phyloP scores from a whole-genome alignment of 2,329 filamentous ascomycete species.

The Fusarium sp. region DNA sequence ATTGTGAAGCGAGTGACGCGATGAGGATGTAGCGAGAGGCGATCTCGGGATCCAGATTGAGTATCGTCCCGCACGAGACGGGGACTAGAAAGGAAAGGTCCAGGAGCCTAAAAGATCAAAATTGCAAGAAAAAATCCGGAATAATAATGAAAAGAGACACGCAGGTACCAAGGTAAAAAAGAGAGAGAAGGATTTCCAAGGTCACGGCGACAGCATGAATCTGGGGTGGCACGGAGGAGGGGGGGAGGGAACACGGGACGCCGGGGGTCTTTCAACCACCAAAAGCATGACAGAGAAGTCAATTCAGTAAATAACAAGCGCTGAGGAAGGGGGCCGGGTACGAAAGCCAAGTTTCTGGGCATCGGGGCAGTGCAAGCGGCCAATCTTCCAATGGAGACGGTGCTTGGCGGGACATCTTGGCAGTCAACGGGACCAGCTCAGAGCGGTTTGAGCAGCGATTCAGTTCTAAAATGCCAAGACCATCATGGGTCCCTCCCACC shows the following conservation, averaged over 20 bases:
- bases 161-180: constrained; percentile 15
- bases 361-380: constrained; percentile 45
- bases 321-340: constrained; percentile 29
- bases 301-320: not conserved
- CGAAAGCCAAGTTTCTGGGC: constrained; percentile 46
- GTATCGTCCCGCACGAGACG: constrained; percentile 15
- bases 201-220: constrained; percentile 20
- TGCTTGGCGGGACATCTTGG: constrained; percentile 30
- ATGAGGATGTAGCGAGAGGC: constrained; percentile 16
- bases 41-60: not conserved
- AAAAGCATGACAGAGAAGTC: not conserved
- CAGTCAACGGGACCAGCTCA: constrained; percentile 1
- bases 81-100: not conserved
- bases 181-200: not conserved
- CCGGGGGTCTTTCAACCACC: constrained; percentile 23
- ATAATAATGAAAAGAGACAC: not conserved
- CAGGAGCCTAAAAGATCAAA: constrained; percentile 1
- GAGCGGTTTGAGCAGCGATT: not conserved
- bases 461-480: constrained; percentile 26
- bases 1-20: constrained; percentile 37
- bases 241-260: too few relatives aligned
- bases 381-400: constrained; percentile 15
- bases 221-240: constrained; percentile 20
- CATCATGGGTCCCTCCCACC: constrained; percentile 19
- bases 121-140: constrained; percentile 1